Evolutionary conservation across 2,329 filamentous ascomycete genomes (phyloP).

Genomic region (Phymatotrichopsis omnivora): DNA sequence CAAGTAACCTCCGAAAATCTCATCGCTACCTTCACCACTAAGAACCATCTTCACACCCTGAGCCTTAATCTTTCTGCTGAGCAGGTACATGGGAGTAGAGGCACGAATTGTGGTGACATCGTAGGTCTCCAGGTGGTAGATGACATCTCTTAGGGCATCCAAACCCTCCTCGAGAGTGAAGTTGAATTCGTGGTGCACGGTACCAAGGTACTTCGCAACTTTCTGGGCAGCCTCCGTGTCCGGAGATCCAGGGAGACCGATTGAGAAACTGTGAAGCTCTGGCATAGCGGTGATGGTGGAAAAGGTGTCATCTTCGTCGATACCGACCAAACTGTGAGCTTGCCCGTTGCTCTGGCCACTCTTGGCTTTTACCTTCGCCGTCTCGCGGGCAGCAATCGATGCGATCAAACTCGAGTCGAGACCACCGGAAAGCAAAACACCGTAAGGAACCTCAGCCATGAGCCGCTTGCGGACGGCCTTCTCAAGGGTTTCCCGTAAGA

Average conservation of each 20-base stretch:
- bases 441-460: conserved; percentile 98
- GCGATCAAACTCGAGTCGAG: conserved; percentile 93
- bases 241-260: conserved; percentile 83
- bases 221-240: conserved; percentile 86
- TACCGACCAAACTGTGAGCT: conserved; percentile 57
- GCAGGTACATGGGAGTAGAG: conserved; percentile 95
- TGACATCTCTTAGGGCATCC: conserved; percentile 92
- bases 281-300: conserved; percentile 84
- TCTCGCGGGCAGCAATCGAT: conserved; percentile 90
- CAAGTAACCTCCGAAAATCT: conserved; percentile 96
- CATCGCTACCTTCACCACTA: conserved; percentile 90
- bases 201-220: conserved; percentile 93
- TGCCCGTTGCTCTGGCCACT: conserved; percentile 39
- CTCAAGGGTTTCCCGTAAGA: conserved; percentile 72
- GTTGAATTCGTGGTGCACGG: conserved; percentile 95
- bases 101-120: conserved; percentile 98
- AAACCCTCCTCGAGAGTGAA: conserved; percentile 97
- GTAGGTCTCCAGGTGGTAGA: conserved; percentile 94
- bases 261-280: conserved; percentile 97
- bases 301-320: conserved; percentile 83
- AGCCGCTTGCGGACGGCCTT: conserved; percentile 87
- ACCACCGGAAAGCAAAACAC: conserved; percentile 87
- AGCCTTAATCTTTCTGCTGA: conserved; percentile 97
- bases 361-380: conserved; percentile 56
- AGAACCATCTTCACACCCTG: conserved; percentile 99